Percentiles rank a stretch among this genome's conserved stretches.
Conservation (phyloP, 2,329 filamentous ascomycete genomes). For the Colletotrichum sp. region DNA sequence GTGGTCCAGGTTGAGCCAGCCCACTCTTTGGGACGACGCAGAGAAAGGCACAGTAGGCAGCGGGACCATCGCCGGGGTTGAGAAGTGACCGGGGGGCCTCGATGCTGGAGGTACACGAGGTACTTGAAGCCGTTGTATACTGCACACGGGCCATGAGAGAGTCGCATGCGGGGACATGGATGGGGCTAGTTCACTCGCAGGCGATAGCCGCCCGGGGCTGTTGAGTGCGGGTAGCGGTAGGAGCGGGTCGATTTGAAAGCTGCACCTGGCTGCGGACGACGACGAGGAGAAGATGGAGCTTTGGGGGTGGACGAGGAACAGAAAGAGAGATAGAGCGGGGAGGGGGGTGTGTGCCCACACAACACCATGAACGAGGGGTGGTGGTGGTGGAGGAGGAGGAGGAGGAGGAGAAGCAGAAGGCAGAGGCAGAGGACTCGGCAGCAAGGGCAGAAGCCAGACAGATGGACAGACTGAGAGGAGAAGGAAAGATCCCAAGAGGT, state of each 20-base stretch:
- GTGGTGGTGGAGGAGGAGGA: background rate
- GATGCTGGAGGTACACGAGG: slow-evolving; percentile 13
- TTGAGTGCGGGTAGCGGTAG: slow-evolving; percentile 16
- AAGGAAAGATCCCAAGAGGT: slow-evolving; percentile 3
- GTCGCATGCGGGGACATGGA: slow-evolving; percentile 18
- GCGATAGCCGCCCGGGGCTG: slow-evolving; percentile 22
- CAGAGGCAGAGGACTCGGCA: background rate
- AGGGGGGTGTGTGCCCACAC: background rate
- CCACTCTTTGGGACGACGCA: slow-evolving; percentile 9
- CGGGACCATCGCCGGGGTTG: slow-evolving; percentile 4
- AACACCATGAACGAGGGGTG: background rate
- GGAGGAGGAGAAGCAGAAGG: background rate
- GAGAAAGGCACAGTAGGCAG: background rate
- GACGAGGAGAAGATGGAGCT: background rate
- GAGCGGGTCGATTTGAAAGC: slow-evolving; percentile 9
- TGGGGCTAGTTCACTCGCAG: slow-evolving; percentile 14
- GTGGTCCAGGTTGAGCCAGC: background rate
- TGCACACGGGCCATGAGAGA: slow-evolving; percentile 1
- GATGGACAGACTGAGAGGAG: background rate
- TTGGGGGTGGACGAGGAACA: background rate
- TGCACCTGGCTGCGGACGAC: background rate
- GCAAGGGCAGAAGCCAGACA: background rate
- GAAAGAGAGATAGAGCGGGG: background rate
- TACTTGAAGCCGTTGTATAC: slow-evolving; percentile 7
- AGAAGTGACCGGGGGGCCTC: background rate